Base-by-base conservation (phyloP, 345 rosid genomes). In the Barbarea vulgaris region DNA sequence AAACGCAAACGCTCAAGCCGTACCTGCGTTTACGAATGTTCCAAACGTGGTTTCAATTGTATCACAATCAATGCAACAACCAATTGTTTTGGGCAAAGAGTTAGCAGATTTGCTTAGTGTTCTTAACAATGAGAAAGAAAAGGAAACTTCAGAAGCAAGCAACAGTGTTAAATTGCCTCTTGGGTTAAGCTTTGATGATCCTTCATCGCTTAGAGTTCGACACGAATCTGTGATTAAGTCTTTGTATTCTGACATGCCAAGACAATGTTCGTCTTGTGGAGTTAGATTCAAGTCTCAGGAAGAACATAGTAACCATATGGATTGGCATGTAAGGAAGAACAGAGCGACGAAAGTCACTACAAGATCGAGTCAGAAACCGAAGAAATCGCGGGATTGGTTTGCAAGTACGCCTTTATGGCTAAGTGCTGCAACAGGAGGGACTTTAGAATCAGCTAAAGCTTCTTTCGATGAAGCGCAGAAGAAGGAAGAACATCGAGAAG, bases 301-400 rank as follows among this genome's bases (percentile, higher is more conserved):
- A 46, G 79, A 82, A 3, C 85, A 84, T 17, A 76, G 82, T 3
- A 77, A 41, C 0, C 86, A 82, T 9, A 82, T 84, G 87, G 87
- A 84, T 27, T 82, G 86, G 86, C 87, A 79, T 41, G 81, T 75
- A 9, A 73, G 27, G 67, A 84, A 75, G 79, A 84, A 84, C 72
- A 59, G 82, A 7, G 55, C 9, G n/a, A 33, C 21, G 0, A 76
- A 47, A 33, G 0, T n/a, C 21, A 50, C 50, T 8, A 33, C 50
- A 8, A 71, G 68, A 60, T 0, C 0, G 3, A 70, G 14, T 7
- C 57, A 63, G 28, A 60, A 51, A 7, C 56, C 34, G 4, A 39
- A 24, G 25, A 27, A 13, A 7, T 78, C 80, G 0, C 76, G 78
- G 0, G 60, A 12, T 2, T 80, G 82, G 82, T 79, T 59, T 10